Evolutionary conservation across 345 rosid genomes (phyloP), one percentile per base, ranked within the genome.

Genomic region (Eucalyptus victrix): DNA sequence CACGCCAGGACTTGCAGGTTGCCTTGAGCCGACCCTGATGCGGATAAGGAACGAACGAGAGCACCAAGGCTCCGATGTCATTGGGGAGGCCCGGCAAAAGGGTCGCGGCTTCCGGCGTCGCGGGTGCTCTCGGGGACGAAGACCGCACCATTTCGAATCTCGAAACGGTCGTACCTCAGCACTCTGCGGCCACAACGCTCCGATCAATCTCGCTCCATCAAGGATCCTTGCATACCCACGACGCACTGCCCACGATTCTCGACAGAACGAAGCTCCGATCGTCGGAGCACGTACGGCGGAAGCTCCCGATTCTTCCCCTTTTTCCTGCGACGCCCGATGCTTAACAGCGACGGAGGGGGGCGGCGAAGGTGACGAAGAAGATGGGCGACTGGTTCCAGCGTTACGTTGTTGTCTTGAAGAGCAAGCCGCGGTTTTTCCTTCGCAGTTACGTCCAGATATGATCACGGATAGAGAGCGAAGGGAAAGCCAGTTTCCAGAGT

Each of bases 51-150:
- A 97, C 69, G 90, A 91, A 92, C 89, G 97, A 94, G 37, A 97
- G 95, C 87, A 95, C 93, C 62, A 91, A 86, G 18, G 93, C 92
- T 19, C 93, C 94, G 80, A 97, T 90, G 88, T 97, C 98, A 93
- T 95, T 93, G 14, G 98, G 96, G 28, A 97, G 92, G 80, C 97
- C 97, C 11, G 99, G 99, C 58, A 97, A 93, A 49, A 97, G 93
- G 86, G 93, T 88, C 62, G 50, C 90, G 87, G 90, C 87, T 47
- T 93, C 95, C 60, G 90, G 93, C 83, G 93, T 47, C 76, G 92
- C 87, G 44, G 88, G 90, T 28, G 88, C 49, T 6, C n/a, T 30
- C 17, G 89, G 49, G 37, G 65, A 24, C 80, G 87, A 19, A 28
- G 87, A 50, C 12, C 69, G 49, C 26, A 86, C 44, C 89, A 88